Percentiles rank a stretch among this genome's conserved stretches.
Evolutionary conservation across 2,329 filamentous ascomycete species (phyloP).

Genomic region (Magnaporthales sp.): DNA sequence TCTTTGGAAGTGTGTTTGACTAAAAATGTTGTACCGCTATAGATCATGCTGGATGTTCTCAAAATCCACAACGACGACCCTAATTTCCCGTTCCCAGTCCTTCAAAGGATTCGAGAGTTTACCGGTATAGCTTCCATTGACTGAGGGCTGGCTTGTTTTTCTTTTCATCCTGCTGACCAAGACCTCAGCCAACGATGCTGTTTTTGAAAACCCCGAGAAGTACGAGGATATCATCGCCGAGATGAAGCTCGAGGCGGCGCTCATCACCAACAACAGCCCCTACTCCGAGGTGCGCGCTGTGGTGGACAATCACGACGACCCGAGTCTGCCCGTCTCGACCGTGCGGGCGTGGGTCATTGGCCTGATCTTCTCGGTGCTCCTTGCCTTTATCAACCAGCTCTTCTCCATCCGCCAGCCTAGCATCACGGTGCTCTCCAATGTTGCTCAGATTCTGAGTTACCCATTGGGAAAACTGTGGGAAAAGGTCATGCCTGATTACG

Average conservation of each 20-base stretch:
- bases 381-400: slow-evolving; percentile 47
- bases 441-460: slow-evolving; percentile 48
- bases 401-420: slow-evolving; percentile 48
- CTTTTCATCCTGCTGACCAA: background rate
- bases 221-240: slow-evolving; percentile 54
- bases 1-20: background rate
- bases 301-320: slow-evolving; percentile 46
- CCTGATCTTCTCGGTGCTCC: slow-evolving; percentile 36
- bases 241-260: slow-evolving; percentile 46
- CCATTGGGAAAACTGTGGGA: slow-evolving; percentile 44
- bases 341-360: slow-evolving; percentile 46
- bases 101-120: slow-evolving; percentile 31
- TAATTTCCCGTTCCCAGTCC: slow-evolving; percentile 33
- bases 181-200: slow-evolving; percentile 28
- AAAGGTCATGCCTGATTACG: slow-evolving; percentile 38
- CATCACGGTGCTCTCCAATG: slow-evolving; percentile 44
- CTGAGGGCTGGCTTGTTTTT: background rate
- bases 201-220: slow-evolving; percentile 35
- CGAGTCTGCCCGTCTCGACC: slow-evolving; percentile 39
- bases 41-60: slow-evolving; percentile 27
- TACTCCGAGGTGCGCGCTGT: slow-evolving; percentile 49
- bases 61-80: slow-evolving; percentile 34
- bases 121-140: slow-evolving; percentile 18
- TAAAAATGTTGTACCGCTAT: background rate
- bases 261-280: slow-evolving; percentile 46